Evolutionary conservation across 148 eudicot genomes (phyloP).

Genomic region (Chenopodium quinoa): DNA sequence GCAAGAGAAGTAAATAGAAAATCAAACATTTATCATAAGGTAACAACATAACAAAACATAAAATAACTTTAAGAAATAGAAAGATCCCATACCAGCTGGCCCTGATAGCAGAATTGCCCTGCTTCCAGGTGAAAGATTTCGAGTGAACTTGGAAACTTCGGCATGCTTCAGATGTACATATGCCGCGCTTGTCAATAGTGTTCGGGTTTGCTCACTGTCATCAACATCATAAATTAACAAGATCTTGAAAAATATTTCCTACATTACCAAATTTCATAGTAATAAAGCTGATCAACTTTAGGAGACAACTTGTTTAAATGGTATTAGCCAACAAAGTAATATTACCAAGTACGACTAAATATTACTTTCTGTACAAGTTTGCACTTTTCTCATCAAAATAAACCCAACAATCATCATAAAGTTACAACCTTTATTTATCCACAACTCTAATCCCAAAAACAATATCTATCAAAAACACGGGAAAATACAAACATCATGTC

Average conservation of each 20-base stretch:
- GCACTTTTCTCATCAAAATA: not conserved
- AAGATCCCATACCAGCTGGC: constrained; percentile 67
- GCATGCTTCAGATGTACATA: constrained; percentile 87
- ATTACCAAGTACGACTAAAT: not conserved
- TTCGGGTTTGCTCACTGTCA: constrained; percentile 79
- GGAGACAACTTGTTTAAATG: too few relatives aligned
- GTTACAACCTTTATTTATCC: constrained; percentile 16
- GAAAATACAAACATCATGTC: too few relatives aligned
- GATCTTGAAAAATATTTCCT: not conserved
- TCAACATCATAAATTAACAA: constrained; percentile 18
- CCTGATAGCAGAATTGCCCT: constrained; percentile 87
- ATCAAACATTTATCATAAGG: not conserved
- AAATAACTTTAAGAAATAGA: not conserved
- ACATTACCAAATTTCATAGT: not conserved
- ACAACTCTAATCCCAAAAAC: not conserved
- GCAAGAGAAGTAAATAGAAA: constrained; percentile 21
- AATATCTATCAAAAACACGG: not conserved
- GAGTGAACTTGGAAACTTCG: constrained; percentile 81
- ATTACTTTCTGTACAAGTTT: too few relatives aligned
- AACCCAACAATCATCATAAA: not conserved
- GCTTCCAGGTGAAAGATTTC: constrained; percentile 91
- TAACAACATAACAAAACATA: not conserved
- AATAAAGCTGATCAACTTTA: not conserved
- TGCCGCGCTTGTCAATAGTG: constrained; percentile 79
- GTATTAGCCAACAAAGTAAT: too few relatives aligned